Evolutionary conservation across 148 eudicot species (phyloP).

Genomic region (Linanthus parryae): DNA sequence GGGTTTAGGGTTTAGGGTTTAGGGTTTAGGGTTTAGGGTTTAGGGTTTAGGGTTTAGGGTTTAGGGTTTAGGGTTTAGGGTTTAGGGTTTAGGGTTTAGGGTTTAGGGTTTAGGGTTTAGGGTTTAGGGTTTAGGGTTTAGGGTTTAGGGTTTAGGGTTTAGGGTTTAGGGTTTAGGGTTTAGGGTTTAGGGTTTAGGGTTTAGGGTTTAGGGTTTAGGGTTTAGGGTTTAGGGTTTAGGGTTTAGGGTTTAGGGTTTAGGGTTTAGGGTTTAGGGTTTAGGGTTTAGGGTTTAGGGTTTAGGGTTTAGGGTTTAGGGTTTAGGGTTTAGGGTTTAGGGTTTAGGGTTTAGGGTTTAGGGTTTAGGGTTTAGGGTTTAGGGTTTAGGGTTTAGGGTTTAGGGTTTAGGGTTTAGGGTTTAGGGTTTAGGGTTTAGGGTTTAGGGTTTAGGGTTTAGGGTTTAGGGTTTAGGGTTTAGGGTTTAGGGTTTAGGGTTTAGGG

Average conservation of each 20-base stretch:
- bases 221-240: neutral
- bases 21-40: conserved; percentile 14
- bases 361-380: conserved; percentile 8
- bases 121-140: conserved; percentile 15
- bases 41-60: conserved; percentile 4
- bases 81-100: conserved; percentile 14
- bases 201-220: conserved; percentile 6
- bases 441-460: conserved; percentile 10
- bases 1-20: conserved; percentile 16
- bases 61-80: conserved; percentile 14
- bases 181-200: conserved; percentile 8
- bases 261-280: conserved; percentile 10
- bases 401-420: conserved; percentile 14
- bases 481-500: conserved; percentile 9
- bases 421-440: conserved; percentile 15
- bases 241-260: conserved; percentile 10
- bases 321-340: conserved; percentile 14
- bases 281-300: conserved; percentile 15
- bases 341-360: conserved; percentile 6
- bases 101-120: conserved; percentile 11
- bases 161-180: conserved; percentile 4
- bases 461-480: conserved; percentile 7
- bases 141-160: conserved; percentile 9
- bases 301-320: conserved; percentile 13
- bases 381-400: conserved; percentile 11